A percentile compares a stretch with the other conserved stretches of the same genome.
Conservation (phyloP, 345 rosid genomes). For the Eucalyptus pauciflora region DNA sequence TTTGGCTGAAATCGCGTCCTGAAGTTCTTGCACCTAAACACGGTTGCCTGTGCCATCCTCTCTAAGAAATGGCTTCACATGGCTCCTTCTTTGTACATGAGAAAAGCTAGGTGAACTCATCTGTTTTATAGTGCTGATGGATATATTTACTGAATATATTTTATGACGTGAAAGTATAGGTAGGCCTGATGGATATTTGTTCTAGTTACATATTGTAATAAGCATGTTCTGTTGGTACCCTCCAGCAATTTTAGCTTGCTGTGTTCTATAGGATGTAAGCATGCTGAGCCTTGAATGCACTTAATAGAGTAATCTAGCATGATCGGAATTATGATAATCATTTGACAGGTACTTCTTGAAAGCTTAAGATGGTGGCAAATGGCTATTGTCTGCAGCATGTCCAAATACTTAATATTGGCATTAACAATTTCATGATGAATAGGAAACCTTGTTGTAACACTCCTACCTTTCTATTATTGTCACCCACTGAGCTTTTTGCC, state of each 20-base stretch:
- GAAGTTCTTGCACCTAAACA: background rate
- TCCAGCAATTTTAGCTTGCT: background rate
- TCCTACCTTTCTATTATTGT: background rate
- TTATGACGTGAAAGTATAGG: background rate
- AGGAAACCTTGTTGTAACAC: background rate
- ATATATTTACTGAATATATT: background rate
- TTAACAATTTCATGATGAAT: background rate
- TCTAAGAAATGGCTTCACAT: background rate
- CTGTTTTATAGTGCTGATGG: background rate
- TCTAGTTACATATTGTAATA: no score
- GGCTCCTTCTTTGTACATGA: background rate
- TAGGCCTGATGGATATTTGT: no score
- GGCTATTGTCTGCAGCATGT: background rate
- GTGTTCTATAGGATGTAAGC: background rate
- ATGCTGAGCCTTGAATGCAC: background rate
- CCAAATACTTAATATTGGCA: background rate
- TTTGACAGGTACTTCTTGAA: background rate
- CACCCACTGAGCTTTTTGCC: background rate
- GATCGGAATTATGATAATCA: background rate
- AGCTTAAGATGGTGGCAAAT: background rate
- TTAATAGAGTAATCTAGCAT: background rate
- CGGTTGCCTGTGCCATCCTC: background rate
- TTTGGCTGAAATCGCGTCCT: background rate
- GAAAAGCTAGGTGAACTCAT: background rate
- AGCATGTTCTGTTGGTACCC: background rate